A percentile compares a stretch with the other conserved stretches of the same genome.
phyloP scores from a whole-genome alignment of 768 basidiomycete species.

The Gloeophyllum trabeum region DNA sequence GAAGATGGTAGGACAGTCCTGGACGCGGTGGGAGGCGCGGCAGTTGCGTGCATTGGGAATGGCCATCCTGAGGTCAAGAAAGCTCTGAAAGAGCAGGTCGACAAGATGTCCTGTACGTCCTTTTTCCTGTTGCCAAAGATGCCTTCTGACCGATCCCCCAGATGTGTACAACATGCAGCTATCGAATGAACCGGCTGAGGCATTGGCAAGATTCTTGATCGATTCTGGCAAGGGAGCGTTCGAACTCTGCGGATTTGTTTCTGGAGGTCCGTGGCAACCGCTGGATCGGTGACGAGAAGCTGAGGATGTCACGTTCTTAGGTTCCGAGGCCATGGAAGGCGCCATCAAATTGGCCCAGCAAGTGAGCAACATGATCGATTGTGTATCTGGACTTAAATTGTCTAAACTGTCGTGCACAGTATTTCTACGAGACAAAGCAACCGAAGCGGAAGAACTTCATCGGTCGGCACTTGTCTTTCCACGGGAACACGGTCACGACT shows the following conservation, averaged over 20 bases:
- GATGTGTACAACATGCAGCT: conserved; percentile 86
- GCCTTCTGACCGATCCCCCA: conserved; percentile 14
- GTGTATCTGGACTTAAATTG: neutral
- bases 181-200: conserved; percentile 72
- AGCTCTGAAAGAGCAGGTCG: conserved; percentile 72
- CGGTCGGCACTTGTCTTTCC: conserved; percentile 67
- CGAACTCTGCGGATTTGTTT: conserved; percentile 55
- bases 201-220: conserved; percentile 57
- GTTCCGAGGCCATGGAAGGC: conserved; percentile 84
- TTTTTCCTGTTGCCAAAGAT: neutral
- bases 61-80: conserved; percentile 60
- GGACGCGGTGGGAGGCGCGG: conserved; percentile 80
- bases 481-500: conserved; percentile 73
- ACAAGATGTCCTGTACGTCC: conserved; percentile 61
- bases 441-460: conserved; percentile 69
- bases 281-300: neutral
- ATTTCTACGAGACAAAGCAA: conserved; percentile 61
- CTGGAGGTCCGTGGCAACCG: conserved; percentile 44
- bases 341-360: conserved; percentile 77
- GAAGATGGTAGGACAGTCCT: conserved; percentile 59
- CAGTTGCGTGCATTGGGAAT: conserved; percentile 71
- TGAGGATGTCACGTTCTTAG: conserved; percentile 26
- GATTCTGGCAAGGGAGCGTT: conserved; percentile 67
- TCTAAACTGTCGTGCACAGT: conserved; percentile 26
- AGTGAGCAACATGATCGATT: conserved; percentile 22